Evolutionary conservation across 1,284 basidiomycete species (phyloP), one percentile per base, ranked within the genome.

Genomic region (Sporisorium exsertum): DNA sequence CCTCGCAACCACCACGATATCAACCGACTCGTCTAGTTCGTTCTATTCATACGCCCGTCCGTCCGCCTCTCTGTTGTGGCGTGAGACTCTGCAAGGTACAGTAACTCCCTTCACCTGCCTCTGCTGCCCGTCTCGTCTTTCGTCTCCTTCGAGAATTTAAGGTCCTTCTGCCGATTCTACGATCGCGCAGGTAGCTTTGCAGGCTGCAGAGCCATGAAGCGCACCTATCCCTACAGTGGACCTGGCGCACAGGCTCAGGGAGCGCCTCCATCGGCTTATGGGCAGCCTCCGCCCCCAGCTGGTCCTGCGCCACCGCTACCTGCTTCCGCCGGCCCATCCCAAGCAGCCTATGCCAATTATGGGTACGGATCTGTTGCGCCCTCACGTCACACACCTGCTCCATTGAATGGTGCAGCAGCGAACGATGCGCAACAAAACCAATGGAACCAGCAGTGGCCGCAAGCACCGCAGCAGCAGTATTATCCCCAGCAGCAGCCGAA

Each of bases 401-500:
- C 50, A 26, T 50, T 58, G 61, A 57, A 51, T 50, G 47, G 50
- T 26, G 46, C 45, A 32, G 58, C 20, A 13, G 55, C 72, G 8
- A 49, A 13, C 26, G 58, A 64, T 22, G 54, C 61, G 18, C 72
- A 71, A 47, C 79, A 78, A 43, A 35, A 61, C 22, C 68, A 79
- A 43, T 79, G 77, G 79, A 78, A 75, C 27, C 73, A 79, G 56
- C 79, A 77, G 33, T 80, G 78, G 78, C 54, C 55, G 42, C 72
- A 57, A 32, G 45, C 45, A 40, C 67, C 58, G 58, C 68, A 55
- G 62, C 49, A 60, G 33, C 73, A 49, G 26, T 70, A 72, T 42
- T 78, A 78, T 59, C 72, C 72, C 20, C 78, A 64, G 45, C 78
- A 72, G 54, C 58, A 56, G n/a, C 59, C 72, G n/a, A 53, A 33